Evolutionary conservation across 257 asterid species (phyloP).

Genomic region (Salvia rosmarinus): DNA sequence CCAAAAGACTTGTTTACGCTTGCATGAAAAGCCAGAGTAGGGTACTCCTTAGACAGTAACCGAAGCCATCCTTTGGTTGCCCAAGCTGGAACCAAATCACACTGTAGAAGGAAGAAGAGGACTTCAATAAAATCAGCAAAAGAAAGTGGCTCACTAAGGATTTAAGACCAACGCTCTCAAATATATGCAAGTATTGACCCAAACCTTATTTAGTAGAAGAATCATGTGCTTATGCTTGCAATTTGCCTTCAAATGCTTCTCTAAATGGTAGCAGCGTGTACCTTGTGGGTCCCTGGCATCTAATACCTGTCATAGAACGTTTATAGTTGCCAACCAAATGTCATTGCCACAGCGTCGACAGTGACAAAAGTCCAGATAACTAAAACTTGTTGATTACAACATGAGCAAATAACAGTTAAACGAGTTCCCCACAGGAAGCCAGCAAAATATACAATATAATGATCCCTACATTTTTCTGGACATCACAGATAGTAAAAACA

Average conservation of each 20-base stretch:
- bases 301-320: conserved; percentile 61
- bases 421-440: background rate
- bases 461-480: too few species aligned
- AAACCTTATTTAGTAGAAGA: conserved; percentile 85
- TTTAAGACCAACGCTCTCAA: background rate
- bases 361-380: background rate
- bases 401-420: background rate
- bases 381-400: background rate
- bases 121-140: background rate
- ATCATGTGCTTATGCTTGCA: conserved; percentile 96
- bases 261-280: conserved; percentile 96
- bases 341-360: background rate
- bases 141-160: background rate
- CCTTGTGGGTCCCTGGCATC: conserved; percentile 99
- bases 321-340: background rate
- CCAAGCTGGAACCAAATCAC: conserved; percentile 98
- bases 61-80: conserved; percentile 96
- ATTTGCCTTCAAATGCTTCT: conserved; percentile 86
- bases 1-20: conserved; percentile 94
- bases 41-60: conserved; percentile 80
- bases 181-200: background rate
- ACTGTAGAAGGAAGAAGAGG: conserved; percentile 44
- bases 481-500: background rate
- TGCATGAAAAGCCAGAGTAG: conserved; percentile 94
- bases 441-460: background rate